phyloP scores from a whole-genome alignment of 257 asterid species.

The Solanum virginianum region DNA sequence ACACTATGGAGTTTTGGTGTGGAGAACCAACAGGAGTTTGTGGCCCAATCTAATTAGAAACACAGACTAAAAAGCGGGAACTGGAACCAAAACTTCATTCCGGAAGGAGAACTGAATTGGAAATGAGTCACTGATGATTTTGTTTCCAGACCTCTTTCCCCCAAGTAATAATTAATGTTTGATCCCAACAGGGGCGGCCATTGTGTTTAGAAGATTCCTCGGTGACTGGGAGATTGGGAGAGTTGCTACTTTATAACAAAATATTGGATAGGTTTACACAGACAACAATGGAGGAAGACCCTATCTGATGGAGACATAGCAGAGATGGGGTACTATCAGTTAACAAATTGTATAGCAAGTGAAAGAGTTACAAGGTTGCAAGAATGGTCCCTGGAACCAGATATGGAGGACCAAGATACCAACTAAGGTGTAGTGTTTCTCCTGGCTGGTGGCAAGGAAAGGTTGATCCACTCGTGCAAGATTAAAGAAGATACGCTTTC shows the following conservation, averaged over 20 bases:
- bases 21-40: neutral
- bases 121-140: neutral
- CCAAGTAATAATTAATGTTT: neutral
- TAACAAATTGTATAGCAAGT: neutral
- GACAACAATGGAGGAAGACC: no score
- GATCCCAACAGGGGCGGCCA: neutral
- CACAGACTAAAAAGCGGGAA: no score
- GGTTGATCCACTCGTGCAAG: neutral
- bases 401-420: neutral
- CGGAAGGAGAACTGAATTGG: neutral
- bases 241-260: no score
- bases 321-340: neutral
- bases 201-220: neutral
- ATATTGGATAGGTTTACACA: neutral
- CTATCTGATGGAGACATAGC: neutral
- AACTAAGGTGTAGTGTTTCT: no score
- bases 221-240: neutral
- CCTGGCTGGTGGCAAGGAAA: neutral
- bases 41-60: neutral
- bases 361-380: neutral
- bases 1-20: neutral
- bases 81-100: neutral
- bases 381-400: neutral
- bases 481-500: neutral
- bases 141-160: neutral